Percentiles rank a stretch among this genome's conserved stretches.
Evolutionary conservation across 768 basidiomycete species (phyloP).

Genomic region (Tephrocybe sp.): DNA sequence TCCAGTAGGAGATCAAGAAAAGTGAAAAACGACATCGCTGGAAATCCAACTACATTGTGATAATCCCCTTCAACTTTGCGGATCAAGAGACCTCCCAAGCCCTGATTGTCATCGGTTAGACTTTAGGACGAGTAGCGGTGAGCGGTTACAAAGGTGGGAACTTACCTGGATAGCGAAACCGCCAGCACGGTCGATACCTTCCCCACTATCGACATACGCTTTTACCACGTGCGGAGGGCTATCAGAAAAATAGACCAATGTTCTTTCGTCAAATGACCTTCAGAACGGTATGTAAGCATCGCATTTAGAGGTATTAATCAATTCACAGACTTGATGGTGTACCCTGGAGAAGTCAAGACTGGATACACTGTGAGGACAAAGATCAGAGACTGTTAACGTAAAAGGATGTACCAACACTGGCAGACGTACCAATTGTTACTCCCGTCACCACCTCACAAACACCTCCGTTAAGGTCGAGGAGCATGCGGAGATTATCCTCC

Average conservation of each 20-base stretch:
- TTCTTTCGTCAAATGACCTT: conserved; percentile 81
- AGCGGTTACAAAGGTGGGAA: not conserved
- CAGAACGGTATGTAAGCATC: not conserved
- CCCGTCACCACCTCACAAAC: conserved; percentile 94
- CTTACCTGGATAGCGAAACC: conserved; percentile 92
- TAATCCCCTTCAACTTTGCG: conserved; percentile 88
- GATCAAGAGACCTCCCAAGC: conserved; percentile 77
- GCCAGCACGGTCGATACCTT: conserved; percentile 86
- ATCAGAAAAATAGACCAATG: conserved; percentile 74
- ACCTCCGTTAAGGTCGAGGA: conserved; percentile 81
- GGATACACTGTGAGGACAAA: conserved; percentile 56
- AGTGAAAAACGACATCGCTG: conserved; percentile 80
- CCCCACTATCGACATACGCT: conserved; percentile 83
- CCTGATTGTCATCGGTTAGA: too few species aligned
- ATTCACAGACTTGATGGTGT: conserved; percentile 53
- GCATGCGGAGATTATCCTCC: conserved; percentile 82
- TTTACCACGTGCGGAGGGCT: conserved; percentile 54
- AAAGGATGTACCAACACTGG: not conserved
- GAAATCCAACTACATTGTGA: conserved; percentile 91
- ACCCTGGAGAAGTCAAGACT: conserved; percentile 72
- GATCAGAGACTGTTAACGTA: not conserved
- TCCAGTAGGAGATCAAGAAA: conserved; percentile 67
- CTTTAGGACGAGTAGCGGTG: too few species aligned
- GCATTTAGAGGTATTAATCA: conserved; percentile 9
- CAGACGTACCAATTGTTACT: conserved; percentile 66